Conservation (phyloP, 495 filamentous ascomycete genomes). For the Penicillium ochrochloron region DNA sequence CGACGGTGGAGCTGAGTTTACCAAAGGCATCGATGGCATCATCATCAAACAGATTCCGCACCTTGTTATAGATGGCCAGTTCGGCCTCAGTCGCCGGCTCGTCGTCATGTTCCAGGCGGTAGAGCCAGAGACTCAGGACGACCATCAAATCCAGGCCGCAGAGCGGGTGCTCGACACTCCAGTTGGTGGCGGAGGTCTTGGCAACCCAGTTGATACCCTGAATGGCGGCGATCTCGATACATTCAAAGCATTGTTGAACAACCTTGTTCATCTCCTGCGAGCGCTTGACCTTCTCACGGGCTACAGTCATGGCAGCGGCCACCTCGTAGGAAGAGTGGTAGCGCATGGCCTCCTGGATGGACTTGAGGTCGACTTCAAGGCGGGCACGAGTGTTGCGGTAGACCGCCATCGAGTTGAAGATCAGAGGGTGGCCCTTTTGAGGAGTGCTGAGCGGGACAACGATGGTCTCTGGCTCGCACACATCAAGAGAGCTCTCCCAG, state of each 20-base stretch:
- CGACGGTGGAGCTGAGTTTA: constrained; percentile 90
- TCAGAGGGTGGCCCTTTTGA: constrained; percentile 95
- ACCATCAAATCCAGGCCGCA: constrained; percentile 98
- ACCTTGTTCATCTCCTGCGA: constrained; percentile 98
- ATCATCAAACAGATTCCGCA: constrained; percentile 91
- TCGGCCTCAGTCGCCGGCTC: constrained; percentile 92
- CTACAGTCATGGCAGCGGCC: constrained; percentile 92
- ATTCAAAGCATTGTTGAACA: constrained; percentile 96
- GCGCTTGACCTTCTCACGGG: constrained; percentile 88
- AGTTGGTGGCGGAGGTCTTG: constrained; percentile 94
- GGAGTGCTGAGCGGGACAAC: constrained; percentile 90
- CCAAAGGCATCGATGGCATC: constrained; percentile 78
- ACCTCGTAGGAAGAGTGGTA: constrained; percentile 98
- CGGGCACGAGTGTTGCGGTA: constrained; percentile 93
- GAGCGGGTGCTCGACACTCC: constrained; percentile 98
- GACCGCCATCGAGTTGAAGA: constrained; percentile 99
- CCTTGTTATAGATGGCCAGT: constrained; percentile 91
- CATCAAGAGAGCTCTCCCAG: constrained; percentile 93
- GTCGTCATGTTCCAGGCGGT: constrained; percentile 98
- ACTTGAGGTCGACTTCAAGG: constrained; percentile 92
- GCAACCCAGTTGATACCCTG: constrained; percentile 99
- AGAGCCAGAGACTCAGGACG: constrained; percentile 97
- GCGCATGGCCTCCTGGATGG: constrained; percentile 92
- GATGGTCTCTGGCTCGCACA: constrained; percentile 91
- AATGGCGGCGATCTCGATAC: constrained; percentile 92